A percentile compares a stretch with the other conserved stretches of the same genome.
phyloP scores from a whole-genome alignment of 2,329 filamentous ascomycete genomes.

The Chalaropsis thielavioides region DNA sequence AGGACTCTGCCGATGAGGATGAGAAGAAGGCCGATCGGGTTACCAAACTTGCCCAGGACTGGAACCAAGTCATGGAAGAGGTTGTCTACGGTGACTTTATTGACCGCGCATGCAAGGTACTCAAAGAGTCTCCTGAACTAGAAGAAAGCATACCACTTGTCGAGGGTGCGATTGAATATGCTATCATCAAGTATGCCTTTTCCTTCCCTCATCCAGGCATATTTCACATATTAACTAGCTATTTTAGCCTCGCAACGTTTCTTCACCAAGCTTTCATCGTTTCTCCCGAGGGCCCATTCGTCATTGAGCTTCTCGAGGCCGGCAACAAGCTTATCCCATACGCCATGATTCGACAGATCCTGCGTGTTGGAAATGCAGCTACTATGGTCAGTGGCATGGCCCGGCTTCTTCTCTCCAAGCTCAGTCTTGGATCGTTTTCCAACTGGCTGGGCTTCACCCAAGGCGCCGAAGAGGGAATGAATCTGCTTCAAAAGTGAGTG shows the following conservation, averaged over 20 bases:
- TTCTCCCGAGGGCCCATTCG: conserved; percentile 60
- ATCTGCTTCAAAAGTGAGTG: conserved; percentile 48
- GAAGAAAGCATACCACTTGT: conserved; percentile 48
- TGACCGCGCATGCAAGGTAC: conserved; percentile 48
- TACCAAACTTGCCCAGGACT: conserved; percentile 38
- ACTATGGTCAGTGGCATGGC: conserved; percentile 69
- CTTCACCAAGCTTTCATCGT: conserved; percentile 59
- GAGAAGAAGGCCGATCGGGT: conserved; percentile 26
- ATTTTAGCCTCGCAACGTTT: conserved; percentile 50
- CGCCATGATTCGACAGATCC: conserved; percentile 53
- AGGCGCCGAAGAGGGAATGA: conserved; percentile 64
- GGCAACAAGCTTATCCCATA: conserved; percentile 60
- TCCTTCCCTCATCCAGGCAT: conserved; percentile 1
- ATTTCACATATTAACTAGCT: background rate
- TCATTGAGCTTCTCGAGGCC: conserved; percentile 56
- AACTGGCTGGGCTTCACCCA: conserved; percentile 66
- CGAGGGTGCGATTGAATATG: conserved; percentile 48
- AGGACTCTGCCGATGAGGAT: conserved; percentile 43
- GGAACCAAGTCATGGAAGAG: conserved; percentile 51
- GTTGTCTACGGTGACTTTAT: conserved; percentile 54
- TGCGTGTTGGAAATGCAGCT: conserved; percentile 64
- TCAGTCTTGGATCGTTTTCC: conserved; percentile 57
- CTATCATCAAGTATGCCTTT: conserved; percentile 50
- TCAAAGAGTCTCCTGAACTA: conserved; percentile 45
- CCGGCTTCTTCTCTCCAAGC: conserved; percentile 58